These are phyloP conservation scores for Xylariales sp. DNA, from an alignment of 2,329 filamentous ascomycete genomes.

Conservation along the genomic window DNA sequence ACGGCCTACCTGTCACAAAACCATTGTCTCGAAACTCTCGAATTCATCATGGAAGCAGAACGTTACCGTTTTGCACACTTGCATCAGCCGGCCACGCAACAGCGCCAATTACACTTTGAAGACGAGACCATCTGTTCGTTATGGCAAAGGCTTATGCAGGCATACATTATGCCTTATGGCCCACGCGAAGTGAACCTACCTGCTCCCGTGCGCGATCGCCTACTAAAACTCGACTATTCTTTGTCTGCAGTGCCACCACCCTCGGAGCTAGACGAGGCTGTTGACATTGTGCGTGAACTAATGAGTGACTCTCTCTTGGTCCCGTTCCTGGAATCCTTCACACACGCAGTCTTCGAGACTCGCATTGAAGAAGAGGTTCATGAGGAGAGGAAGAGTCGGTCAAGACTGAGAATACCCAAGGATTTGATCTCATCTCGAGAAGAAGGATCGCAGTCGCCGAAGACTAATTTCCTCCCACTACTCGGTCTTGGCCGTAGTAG, in stretches of 20 bases:
- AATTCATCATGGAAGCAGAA: constrained; percentile 93
- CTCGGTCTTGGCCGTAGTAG: constrained; percentile 34
- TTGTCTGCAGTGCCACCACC: constrained; percentile 65
- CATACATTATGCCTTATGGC: constrained; percentile 82
- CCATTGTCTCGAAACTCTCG: constrained; percentile 91
- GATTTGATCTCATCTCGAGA: constrained; percentile 29
- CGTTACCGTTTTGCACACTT: constrained; percentile 65
- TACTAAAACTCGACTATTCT: constrained; percentile 60
- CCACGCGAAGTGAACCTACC: constrained; percentile 89
- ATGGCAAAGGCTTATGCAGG: constrained; percentile 84
- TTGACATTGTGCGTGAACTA: constrained; percentile 85
- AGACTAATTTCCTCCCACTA: constrained; percentile 36
- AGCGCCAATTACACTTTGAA: constrained; percentile 35
- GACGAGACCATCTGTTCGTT: constrained; percentile 69
- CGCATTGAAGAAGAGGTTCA: constrained; percentile 30
- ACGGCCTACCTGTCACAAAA: constrained; percentile 97
- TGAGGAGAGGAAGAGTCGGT: constrained; percentile 33
- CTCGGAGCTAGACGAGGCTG: constrained; percentile 72
- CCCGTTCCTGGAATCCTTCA: constrained; percentile 76
- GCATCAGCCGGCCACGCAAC: constrained; percentile 37
- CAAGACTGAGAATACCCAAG: constrained; percentile 33
- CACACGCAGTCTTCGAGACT: constrained; percentile 31
- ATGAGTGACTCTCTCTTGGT: constrained; percentile 97
- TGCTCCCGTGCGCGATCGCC: constrained; percentile 73
- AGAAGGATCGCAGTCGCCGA: constrained; percentile 40